A percentile compares a stretch with the other conserved stretches of the same genome.
These are phyloP conservation scores for Halophytophthora batemanensis DNA, from an alignment of 352 stramenopile species.

Conservation along the genomic window DNA sequence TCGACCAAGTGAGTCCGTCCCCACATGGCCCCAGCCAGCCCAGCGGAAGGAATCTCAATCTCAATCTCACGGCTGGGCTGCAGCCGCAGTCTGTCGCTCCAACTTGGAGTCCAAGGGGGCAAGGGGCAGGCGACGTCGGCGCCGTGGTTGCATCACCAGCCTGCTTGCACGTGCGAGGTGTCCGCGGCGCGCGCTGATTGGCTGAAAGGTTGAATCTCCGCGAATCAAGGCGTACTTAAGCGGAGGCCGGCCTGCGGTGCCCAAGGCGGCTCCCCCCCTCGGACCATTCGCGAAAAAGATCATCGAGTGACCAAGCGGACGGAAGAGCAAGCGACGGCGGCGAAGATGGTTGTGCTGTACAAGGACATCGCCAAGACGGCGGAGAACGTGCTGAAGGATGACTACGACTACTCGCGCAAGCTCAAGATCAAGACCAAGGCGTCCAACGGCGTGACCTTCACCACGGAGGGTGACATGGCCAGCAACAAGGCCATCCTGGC, in stretches of 20 bases:
- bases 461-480: slow-evolving; percentile 81
- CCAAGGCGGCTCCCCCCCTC: slow-evolving; percentile 3
- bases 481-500: slow-evolving; percentile 87
- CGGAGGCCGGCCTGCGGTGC: neutral
- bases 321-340: slow-evolving; percentile 29
- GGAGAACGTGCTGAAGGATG: slow-evolving; percentile 81
- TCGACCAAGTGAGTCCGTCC: no score
- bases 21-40: no score
- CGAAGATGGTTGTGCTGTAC: slow-evolving; percentile 72
- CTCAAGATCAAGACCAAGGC: slow-evolving; percentile 90
- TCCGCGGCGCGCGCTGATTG: slow-evolving; percentile 20
- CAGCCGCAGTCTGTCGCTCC: neutral
- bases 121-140: neutral
- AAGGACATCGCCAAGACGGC: slow-evolving; percentile 87
- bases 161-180: neutral
- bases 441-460: slow-evolving; percentile 82
- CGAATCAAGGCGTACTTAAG: slow-evolving; percentile 33
- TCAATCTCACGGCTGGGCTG: neutral
- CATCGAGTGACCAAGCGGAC: slow-evolving; percentile 14
- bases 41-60: no score
- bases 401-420: slow-evolving; percentile 91
- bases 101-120: no score
- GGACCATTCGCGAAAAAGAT: slow-evolving; percentile 63
- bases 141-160: neutral
- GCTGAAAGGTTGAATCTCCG: slow-evolving; percentile 28